Evolutionary conservation across 495 filamentous ascomycete species (phyloP).

Genomic region (Massariosphaeria phaeospora): DNA sequence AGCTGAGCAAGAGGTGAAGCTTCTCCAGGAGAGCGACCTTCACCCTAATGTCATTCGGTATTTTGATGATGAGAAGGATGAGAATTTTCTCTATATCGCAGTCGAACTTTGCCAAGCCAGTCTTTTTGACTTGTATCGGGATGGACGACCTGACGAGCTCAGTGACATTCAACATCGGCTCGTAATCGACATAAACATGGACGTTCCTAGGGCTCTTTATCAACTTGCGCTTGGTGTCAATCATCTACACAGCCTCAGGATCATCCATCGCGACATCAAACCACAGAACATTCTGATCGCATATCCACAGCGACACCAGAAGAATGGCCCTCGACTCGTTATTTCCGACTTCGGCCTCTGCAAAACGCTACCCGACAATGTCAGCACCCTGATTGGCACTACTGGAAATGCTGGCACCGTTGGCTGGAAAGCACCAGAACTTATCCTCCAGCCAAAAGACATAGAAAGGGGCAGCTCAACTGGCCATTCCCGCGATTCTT

Average conservation of each 20-base stretch:
- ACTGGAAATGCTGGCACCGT: constrained; percentile 91
- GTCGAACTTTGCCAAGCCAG: constrained; percentile 94
- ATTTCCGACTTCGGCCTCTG: constrained; percentile 98
- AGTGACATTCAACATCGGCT: constrained; percentile 43
- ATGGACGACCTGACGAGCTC: constrained; percentile 31
- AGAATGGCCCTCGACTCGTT: constrained; percentile 64
- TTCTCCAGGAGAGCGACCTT: constrained; percentile 88
- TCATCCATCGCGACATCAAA: constrained; percentile 95
- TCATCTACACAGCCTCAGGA: constrained; percentile 85
- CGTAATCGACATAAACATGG: constrained; percentile 48
- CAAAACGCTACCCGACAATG: constrained; percentile 94
- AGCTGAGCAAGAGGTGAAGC: constrained; percentile 84
- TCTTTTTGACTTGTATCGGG: constrained; percentile 76
- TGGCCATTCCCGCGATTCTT: constrained; percentile 36
- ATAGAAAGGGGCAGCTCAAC: constrained; percentile 42
- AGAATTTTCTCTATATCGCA: constrained; percentile 93
- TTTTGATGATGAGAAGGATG: constrained; percentile 79
- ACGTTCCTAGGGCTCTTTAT: constrained; percentile 63
- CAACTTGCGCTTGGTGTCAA: constrained; percentile 83
- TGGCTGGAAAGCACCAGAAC: constrained; percentile 93
- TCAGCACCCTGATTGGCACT: constrained; percentile 89
- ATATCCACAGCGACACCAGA: constrained; percentile 45
- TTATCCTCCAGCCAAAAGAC: constrained; percentile 69
- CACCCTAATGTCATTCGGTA: constrained; percentile 96
- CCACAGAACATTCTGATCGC: constrained; percentile 92